Percentiles rank a stretch among this genome's conserved stretches.
phyloP scores from a whole-genome alignment of 352 stramenopile species.

The Globisporangium spinosum region DNA sequence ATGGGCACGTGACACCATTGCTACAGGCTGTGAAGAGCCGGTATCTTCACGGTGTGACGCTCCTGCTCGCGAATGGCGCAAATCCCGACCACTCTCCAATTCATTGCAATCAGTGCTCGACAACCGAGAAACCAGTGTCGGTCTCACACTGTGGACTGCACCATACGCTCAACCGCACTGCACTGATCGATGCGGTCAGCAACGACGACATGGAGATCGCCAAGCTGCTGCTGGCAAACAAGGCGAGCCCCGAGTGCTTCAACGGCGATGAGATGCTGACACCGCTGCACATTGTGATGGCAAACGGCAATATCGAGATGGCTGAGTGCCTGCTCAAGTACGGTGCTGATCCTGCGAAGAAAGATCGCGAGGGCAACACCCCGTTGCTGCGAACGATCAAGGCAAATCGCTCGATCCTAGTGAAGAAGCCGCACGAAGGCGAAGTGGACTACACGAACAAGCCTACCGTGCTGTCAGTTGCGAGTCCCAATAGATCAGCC shows the following conservation, averaged over 20 bases:
- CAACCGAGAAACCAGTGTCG: constrained; percentile 5
- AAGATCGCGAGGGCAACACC: constrained; percentile 30
- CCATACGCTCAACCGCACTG: neutral
- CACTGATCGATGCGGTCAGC: neutral
- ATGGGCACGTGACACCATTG: neutral
- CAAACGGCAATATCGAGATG: constrained; percentile 31
- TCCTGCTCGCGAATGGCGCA: constrained; percentile 33
- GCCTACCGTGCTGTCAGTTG: constrained; percentile 10
- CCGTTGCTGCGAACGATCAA: constrained; percentile 45
- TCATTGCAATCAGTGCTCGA: constrained; percentile 34
- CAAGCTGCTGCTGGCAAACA: constrained; percentile 3
- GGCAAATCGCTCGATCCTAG: constrained; percentile 36
- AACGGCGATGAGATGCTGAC: constrained; percentile 21
- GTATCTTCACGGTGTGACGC: constrained; percentile 30
- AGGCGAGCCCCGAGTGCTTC: constrained; percentile 3
- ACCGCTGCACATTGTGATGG: constrained; percentile 46
- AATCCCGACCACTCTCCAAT: constrained; percentile 46
- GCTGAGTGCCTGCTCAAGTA: constrained; percentile 38
- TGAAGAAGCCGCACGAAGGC: constrained; percentile 42
- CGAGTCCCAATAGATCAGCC: neutral
- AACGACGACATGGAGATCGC: constrained; percentile 2
- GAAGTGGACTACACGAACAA: constrained; percentile 44
- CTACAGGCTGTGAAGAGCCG: neutral
- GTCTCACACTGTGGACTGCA: constrained; percentile 8
- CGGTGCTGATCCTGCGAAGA: constrained; percentile 38